phyloP scores from a whole-genome alignment of 192 early-diverging fungal genomes.

The Endogone sp. region DNA sequence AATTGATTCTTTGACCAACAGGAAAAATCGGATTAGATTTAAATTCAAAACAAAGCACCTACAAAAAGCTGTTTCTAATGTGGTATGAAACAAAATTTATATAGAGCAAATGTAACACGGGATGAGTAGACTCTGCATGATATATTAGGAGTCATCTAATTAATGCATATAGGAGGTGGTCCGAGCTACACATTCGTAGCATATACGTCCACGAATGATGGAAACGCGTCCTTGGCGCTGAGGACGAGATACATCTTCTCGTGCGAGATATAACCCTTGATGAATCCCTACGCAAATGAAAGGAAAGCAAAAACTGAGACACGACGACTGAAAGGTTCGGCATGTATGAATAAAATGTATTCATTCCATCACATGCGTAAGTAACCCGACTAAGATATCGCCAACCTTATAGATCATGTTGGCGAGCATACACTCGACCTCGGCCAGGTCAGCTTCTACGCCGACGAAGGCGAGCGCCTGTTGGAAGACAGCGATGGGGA shows the following conservation, averaged over 20 bases:
- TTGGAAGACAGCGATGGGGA: conserved; percentile 60
- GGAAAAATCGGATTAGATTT: too few relatives aligned
- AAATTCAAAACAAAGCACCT: too few relatives aligned
- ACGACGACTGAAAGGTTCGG: not conserved
- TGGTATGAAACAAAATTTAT: too few relatives aligned
- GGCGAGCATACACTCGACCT: conserved; percentile 85
- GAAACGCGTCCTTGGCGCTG: conserved; percentile 76
- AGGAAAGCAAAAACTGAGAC: conserved; percentile 1
- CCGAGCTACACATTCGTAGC: too few relatives aligned
- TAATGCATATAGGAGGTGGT: too few relatives aligned
- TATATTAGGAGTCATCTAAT: too few relatives aligned
- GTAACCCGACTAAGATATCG: not conserved
- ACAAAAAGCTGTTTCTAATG: too few relatives aligned
- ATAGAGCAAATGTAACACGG: too few relatives aligned
- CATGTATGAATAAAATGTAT: not conserved
- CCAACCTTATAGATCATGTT: conserved; percentile 83
- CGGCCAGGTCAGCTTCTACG: conserved; percentile 50
- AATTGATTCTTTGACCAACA: too few relatives aligned
- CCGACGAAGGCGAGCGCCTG: conserved; percentile 61
- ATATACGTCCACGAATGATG: conserved; percentile 28
- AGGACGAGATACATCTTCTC: conserved; percentile 73
- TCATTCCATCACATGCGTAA: not conserved
- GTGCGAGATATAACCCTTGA: conserved; percentile 86
- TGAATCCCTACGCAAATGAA: conserved; percentile 53
- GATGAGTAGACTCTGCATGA: too few relatives aligned